phyloP scores from a whole-genome alignment of 2,329 filamentous ascomycete species.

The Fusarium oligoseptatum region DNA sequence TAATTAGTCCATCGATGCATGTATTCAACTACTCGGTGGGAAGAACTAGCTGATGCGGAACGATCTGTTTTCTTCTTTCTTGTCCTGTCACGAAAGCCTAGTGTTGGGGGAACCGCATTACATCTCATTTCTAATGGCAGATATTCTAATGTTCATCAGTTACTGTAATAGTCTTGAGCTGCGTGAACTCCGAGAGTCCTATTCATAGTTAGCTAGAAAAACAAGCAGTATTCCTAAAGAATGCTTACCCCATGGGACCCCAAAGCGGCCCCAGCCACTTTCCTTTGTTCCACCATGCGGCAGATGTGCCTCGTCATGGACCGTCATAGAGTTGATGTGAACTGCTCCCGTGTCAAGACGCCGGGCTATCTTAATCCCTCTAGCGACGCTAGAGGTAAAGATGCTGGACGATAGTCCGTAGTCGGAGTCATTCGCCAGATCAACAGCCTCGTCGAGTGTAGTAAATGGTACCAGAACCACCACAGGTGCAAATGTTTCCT shows the following conservation, averaged over 20 bases:
- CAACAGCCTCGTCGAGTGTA: neutral
- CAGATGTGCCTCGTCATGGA: slow-evolving; percentile 24
- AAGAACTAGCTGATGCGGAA: neutral
- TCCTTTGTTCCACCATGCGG: slow-evolving; percentile 28
- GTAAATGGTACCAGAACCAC: neutral
- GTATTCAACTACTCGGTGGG: neutral
- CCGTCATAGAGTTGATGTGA: slow-evolving; percentile 26
- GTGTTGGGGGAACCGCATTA: neutral
- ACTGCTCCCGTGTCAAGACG: neutral
- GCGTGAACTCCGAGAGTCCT: neutral
- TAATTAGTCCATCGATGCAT: neutral
- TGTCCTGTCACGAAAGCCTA: neutral
- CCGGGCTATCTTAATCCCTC: neutral
- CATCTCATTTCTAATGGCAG: neutral
- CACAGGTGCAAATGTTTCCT: neutral
- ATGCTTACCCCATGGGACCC: neutral
- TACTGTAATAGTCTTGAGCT: neutral
- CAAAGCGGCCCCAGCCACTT: slow-evolving; percentile 25
- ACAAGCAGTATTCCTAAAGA: neutral
- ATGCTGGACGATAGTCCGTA: neutral
- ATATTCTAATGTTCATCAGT: neutral
- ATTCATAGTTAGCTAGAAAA: neutral
- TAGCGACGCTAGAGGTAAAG: neutral
- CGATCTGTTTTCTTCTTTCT: neutral
- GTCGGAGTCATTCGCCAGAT: neutral